Base-by-base conservation (phyloP, 2,329 filamentous ascomycete genomes). In the Cladobotryum protrusum region DNA sequence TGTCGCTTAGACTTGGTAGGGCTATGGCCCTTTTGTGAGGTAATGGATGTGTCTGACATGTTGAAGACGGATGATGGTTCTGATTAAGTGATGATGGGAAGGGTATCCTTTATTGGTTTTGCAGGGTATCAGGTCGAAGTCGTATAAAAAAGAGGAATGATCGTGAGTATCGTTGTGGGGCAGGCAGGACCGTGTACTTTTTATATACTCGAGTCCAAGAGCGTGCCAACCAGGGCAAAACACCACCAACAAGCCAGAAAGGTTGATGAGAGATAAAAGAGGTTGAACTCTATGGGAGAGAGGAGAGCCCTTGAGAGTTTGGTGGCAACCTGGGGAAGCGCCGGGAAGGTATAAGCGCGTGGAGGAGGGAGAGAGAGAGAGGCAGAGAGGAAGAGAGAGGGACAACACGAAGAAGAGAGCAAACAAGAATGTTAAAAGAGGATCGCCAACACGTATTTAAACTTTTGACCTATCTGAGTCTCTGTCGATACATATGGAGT, bases 1-100 rank as follows among this genome's bases (percentile, higher is more conserved):
- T 40, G 33, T 49, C 56, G 54, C 9, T 55, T 52, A 40, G 44
- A 32, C 39, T 59, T 59, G 19, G 33, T 35, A 47, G 55, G 55
- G n/a, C 44, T 34, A 36, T 37, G 43, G 20, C 37, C 34, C 47
- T 52, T 52, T 33, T 43, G 47, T 33, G 47, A 39, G 20, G 42
- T 48, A n/a, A 49, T 45, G 17, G 50, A 49, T 37, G 50, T 52
- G 14, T 52, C 47, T 24, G 50, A 52, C 50, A 52, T 52, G 43
- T n/a, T 34, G 46, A 17, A 24, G 9, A 9, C 5, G 6, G n/a
- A n/a, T n/a, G n/a, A n/a, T 2, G 15, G 17, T 5, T 29, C 15
- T 51, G 19, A 46, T 32, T 39, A 39, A 18, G 40, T 8, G 24
- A 20, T 15, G 29, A 43, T 43, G 40, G 36, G 19, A 39, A 43